A percentile compares a stretch with the other conserved stretches of the same genome.
phyloP scores from a whole-genome alignment of 2,329 filamentous ascomycete genomes.

The Ophiostoma populinum region DNA sequence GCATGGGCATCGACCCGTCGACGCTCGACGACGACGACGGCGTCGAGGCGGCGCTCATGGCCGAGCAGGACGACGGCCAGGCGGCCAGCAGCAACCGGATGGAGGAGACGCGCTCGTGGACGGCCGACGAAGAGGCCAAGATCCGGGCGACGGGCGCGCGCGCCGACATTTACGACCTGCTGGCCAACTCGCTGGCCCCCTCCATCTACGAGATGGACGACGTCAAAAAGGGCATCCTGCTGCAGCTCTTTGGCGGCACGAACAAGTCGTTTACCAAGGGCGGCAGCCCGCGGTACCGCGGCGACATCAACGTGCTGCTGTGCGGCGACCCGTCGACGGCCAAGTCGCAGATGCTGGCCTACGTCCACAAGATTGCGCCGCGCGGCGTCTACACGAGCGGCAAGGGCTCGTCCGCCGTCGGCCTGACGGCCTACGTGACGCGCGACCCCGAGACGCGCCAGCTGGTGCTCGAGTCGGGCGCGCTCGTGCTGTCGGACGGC shows the following conservation, averaged over 20 bases:
- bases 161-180: conserved; percentile 79
- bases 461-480: conserved; percentile 64
- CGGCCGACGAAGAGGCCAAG: conserved; percentile 72
- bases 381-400: conserved; percentile 70
- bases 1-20: conserved; percentile 77
- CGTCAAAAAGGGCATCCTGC: conserved; percentile 93
- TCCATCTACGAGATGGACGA: conserved; percentile 98
- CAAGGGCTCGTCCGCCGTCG: conserved; percentile 65
- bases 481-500: conserved; percentile 62
- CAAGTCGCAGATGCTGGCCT: conserved; percentile 86
- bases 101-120: conserved; percentile 70
- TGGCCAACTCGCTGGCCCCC: conserved; percentile 78
- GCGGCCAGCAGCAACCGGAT: conserved; percentile 54
- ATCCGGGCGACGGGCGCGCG: conserved; percentile 68
- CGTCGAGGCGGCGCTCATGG: conserved; percentile 30
- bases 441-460: conserved; percentile 66
- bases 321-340: conserved; percentile 94
- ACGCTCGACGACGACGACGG: conserved; percentile 64
- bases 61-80: conserved; percentile 9
- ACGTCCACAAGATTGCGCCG: conserved; percentile 94
- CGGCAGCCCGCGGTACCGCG: conserved; percentile 85
- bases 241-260: conserved; percentile 91
- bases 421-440: conserved; percentile 67
- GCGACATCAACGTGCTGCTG: conserved; percentile 91
- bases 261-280: conserved; percentile 98